Evolutionary conservation across 169 alveolate genomes (phyloP), one percentile per base, ranked within the genome.

Genomic region (Plasmodium berghei): DNA sequence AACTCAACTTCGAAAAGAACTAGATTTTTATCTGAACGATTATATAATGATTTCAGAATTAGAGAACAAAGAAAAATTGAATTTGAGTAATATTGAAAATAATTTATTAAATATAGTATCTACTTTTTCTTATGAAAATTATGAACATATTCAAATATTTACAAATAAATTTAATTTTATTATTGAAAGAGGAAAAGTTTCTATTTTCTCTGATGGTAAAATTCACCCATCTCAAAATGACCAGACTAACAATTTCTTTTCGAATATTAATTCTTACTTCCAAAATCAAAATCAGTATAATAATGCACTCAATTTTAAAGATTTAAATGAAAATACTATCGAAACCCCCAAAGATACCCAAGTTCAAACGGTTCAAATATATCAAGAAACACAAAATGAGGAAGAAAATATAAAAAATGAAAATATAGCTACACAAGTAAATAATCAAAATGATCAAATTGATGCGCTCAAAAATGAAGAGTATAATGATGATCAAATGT

Each of bases 11-110:
- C 28, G 24, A 24, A 55, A 83, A 1, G 45, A 63, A 3, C 54
- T 66, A 28, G 34, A 52, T 58, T 12, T 52, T 14, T 83, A 34
- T 14, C 26, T 58, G 22, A 34, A 55, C 9, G 90, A 83, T 5
- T 69, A 86, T 0, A 16, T 67, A 18, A 45, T 83, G 14, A 42
- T 55, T 6, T 34, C 42, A 4, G 42, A 34, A 34, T 34, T 34
- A 34, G 8, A 34, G 8, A 34, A 4, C 5, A 34, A 34, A 34
- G 42, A 34, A 4, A 34, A 34, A 1, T 34, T 8, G 8, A 4
- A 34, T 34, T 0, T 3, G 8, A 55, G 14, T 18, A 18, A n/a
- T 14, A 0, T 4, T 20, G 9, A 18, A 9, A 61, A 14, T 10
- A 34, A 22, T 18, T n/a, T 20, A n/a, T 61, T 61, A 10, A 61